Evolutionary conservation across 768 basidiomycete species (phyloP).

Genomic region (Amanita exitialis): DNA sequence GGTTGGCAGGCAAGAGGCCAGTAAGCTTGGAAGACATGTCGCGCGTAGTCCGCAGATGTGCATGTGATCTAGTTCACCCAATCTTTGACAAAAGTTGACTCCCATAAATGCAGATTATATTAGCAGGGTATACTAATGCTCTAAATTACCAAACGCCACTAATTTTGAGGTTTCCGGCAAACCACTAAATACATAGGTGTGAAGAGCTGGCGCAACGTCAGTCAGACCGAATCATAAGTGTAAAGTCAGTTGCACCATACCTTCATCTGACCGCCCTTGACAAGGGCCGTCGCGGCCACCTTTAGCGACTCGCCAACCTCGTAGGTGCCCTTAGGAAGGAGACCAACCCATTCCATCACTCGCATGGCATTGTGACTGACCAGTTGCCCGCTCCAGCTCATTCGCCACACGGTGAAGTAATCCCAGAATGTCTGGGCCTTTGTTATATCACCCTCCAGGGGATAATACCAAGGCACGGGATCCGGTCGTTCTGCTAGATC

Average conservation of each 20-base stretch:
- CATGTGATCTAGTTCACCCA: too few relatives aligned
- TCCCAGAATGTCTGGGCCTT: conserved; percentile 96
- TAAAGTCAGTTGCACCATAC: conserved; percentile 26
- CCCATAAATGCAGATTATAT: too few relatives aligned
- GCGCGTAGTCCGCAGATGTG: background rate
- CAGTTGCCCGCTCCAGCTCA: conserved; percentile 78
- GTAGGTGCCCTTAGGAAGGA: conserved; percentile 88
- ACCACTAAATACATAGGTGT: conserved; percentile 81
- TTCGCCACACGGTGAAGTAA: conserved; percentile 79
- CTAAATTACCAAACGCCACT: conserved; percentile 6
- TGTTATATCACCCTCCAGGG: conserved; percentile 83
- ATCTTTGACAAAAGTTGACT: too few relatives aligned
- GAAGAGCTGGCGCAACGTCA: conserved; percentile 46
- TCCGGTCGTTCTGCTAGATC: conserved; percentile 85
- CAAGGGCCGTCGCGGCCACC: conserved; percentile 68
- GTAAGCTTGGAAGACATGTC: conserved; percentile 40
- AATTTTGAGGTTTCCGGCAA: conserved; percentile 43
- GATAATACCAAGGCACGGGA: conserved; percentile 87
- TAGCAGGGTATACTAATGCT: background rate
- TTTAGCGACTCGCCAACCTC: conserved; percentile 86
- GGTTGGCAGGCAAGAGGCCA: conserved; percentile 57
- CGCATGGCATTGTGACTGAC: conserved; percentile 77
- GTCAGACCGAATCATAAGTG: conserved; percentile 9
- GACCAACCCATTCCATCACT: conserved; percentile 62
- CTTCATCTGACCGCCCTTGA: conserved; percentile 81